Base-by-base conservation (phyloP, 2,329 filamentous ascomycete genomes). In the Xylaria sp. region DNA sequence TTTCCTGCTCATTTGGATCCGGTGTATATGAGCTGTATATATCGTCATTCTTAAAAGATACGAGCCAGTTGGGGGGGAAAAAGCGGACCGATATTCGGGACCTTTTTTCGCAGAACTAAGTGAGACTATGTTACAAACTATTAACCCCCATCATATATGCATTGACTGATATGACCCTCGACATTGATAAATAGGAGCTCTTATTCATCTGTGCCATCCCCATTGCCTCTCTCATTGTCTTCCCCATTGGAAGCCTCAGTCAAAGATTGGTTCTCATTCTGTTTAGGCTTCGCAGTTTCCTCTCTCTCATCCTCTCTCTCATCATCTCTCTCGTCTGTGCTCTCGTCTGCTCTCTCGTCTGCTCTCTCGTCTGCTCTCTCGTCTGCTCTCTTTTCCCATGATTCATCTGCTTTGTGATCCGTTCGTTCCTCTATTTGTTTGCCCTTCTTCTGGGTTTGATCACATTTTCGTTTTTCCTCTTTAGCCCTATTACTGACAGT, bases 361-460 rank as follows among this genome's bases (percentile, higher is more conserved):
- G n/a, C n/a, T n/a, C n/a, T n/a, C n/a, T n/a, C n/a, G n/a, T n/a
- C 15, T 2, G 5, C 37, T 12, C 41, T 12, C 44, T 57, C 15
- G 1, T 23, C 13, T 2, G 2, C 34, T 57, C 4, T 20, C 10
- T 15, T 12, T 52, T 52, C 4, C 28, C 12, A 1, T 37, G 15
- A 18, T 25, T 69, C 12, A 18, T 59, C 48, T 23, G 25, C 8
- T 37, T 65, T 41, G 10, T 64, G 15, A 25, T 15, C 34, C 1
- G 3, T 39, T 37, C 39, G 48, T 18, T 28, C 15, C 37, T 68
- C 56, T 1, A 5, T 15, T 51, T 65, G 28, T 9, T 65, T 55
- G 1, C 28, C 52, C 48, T 62, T 55, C n/a, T 54, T 37, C 28
- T 15, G 34, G 31, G n/a, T 23, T 28, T 23, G 18, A 34, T 61